A percentile compares a stretch with the other conserved stretches of the same genome.
These are phyloP conservation scores for Gnomoniopsis smithogilvyi DNA, from an alignment of 2,329 filamentous ascomycete species.

Conservation along the genomic window DNA sequence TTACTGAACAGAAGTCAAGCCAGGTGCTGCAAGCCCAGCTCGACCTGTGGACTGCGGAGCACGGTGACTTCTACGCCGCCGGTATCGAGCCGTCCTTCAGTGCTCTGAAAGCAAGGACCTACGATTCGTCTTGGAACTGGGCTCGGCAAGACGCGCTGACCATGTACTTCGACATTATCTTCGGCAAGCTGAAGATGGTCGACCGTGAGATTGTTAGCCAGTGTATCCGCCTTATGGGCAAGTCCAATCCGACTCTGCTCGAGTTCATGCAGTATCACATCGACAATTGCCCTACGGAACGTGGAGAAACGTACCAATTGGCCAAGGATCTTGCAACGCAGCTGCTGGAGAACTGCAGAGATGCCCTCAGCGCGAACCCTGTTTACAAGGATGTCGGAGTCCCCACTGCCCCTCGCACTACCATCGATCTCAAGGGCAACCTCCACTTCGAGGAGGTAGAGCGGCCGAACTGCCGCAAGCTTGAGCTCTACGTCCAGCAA, in stretches of 20 bases:
- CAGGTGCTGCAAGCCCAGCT: slow-evolving; percentile 87
- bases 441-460: slow-evolving; percentile 88
- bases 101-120: slow-evolving; percentile 87
- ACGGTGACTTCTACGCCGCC: slow-evolving; percentile 92
- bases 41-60: slow-evolving; percentile 91
- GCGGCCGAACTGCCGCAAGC: slow-evolving; percentile 84
- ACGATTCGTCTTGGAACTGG: slow-evolving; percentile 99
- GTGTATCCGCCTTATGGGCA: slow-evolving; percentile 99
- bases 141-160: slow-evolving; percentile 92
- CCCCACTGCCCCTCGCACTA: slow-evolving; percentile 88
- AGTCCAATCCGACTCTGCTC: slow-evolving; percentile 89
- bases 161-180: slow-evolving; percentile 99
- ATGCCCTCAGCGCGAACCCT: slow-evolving; percentile 78
- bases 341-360: slow-evolving; percentile 96
- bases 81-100: slow-evolving; percentile 95
- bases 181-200: slow-evolving; percentile 86
- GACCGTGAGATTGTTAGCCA: slow-evolving; percentile 98
- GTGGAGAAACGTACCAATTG: slow-evolving; percentile 96
- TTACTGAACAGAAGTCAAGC: slow-evolving; percentile 80
- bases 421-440: slow-evolving; percentile 88
- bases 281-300: slow-evolving; percentile 94
- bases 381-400: slow-evolving; percentile 95
- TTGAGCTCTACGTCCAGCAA: slow-evolving; percentile 97
- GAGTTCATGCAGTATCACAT: slow-evolving; percentile 99
- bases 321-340: slow-evolving; percentile 91